Conservation (phyloP, 306 rosid species). For the Vigna hirtella region DNA sequence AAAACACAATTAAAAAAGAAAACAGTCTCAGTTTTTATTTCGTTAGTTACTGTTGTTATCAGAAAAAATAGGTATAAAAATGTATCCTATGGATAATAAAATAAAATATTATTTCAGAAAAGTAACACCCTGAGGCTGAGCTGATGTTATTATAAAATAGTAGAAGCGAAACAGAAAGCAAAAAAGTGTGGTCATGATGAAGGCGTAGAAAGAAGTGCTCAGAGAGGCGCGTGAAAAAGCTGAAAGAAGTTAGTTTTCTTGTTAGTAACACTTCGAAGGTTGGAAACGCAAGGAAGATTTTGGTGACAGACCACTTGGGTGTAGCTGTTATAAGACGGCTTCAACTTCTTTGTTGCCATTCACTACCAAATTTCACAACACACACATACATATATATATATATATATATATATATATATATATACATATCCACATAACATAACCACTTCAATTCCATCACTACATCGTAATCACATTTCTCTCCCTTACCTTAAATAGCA, state of each 20-base stretch:
- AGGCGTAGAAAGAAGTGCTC: constrained; percentile 44
- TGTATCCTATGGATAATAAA: neutral
- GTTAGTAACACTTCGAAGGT: constrained; percentile 66
- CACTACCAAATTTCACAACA: constrained; percentile 18
- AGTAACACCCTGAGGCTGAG: constrained; percentile 20
- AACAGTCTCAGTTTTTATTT: too few relatives aligned
- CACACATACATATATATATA: neutral
- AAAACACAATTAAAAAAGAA: too few relatives aligned
- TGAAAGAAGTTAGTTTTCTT: constrained; percentile 51
- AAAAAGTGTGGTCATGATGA: constrained; percentile 48
- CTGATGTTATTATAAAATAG: neutral
- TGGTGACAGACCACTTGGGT: constrained; percentile 51
- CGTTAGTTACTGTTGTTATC: too few relatives aligned
- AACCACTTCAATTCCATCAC: neutral
- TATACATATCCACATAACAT: too few relatives aligned
- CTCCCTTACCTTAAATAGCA: constrained; percentile 8
- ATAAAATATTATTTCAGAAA: constrained; percentile 42
- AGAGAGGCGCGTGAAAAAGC: constrained; percentile 56
- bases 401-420: too few relatives aligned
- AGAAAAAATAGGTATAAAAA: too few relatives aligned
- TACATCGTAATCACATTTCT: constrained; percentile 31
- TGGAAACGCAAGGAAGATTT: constrained; percentile 69
- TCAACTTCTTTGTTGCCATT: constrained; percentile 26
- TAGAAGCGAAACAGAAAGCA: constrained; percentile 50
- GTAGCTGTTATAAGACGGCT: constrained; percentile 54